Evolutionary conservation across 2,329 filamentous ascomycete genomes (phyloP).

Genomic region (Alternaria ethzedia): DNA sequence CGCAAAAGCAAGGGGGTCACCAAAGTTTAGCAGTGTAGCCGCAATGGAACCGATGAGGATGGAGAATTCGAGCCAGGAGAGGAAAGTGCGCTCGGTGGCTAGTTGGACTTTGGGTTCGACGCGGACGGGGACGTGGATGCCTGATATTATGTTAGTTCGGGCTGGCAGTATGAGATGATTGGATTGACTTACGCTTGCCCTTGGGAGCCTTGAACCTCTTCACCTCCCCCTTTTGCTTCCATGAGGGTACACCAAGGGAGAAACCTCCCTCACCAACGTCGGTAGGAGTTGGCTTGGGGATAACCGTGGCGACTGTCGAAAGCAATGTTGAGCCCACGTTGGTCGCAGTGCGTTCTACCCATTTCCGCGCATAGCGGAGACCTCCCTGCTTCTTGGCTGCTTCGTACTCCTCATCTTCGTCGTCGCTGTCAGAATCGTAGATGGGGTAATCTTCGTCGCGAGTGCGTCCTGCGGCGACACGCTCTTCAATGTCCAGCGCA

Average conservation of each 20-base stretch:
- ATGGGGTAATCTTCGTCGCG: constrained; percentile 77
- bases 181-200: constrained; percentile 64
- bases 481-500: constrained; percentile 79
- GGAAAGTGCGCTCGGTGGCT: constrained; percentile 92
- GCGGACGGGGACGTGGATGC: constrained; percentile 92
- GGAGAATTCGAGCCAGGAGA: constrained; percentile 96
- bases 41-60: constrained; percentile 77
- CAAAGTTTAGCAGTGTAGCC: constrained; percentile 51
- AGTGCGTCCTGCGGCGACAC: constrained; percentile 69
- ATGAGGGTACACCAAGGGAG: constrained; percentile 52
- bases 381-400: constrained; percentile 79
- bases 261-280: constrained; percentile 51
- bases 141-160: constrained; percentile 43
- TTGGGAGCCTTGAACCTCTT: constrained; percentile 72
- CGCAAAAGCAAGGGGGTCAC: constrained; percentile 43
- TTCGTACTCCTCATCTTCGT: constrained; percentile 76
- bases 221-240: constrained; percentile 48
- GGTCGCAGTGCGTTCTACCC: constrained; percentile 58
- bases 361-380: constrained; percentile 72
- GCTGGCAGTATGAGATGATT: not conserved
- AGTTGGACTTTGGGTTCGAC: constrained; percentile 99
- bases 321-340: constrained; percentile 49
- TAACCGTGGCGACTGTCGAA: constrained; percentile 37
- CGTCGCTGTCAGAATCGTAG: constrained; percentile 90
- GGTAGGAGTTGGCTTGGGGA: constrained; percentile 51